These are phyloP conservation scores for Ramularia collo-cygni DNA, from an alignment of 2,329 filamentous ascomycete species.

Conservation along the genomic window DNA sequence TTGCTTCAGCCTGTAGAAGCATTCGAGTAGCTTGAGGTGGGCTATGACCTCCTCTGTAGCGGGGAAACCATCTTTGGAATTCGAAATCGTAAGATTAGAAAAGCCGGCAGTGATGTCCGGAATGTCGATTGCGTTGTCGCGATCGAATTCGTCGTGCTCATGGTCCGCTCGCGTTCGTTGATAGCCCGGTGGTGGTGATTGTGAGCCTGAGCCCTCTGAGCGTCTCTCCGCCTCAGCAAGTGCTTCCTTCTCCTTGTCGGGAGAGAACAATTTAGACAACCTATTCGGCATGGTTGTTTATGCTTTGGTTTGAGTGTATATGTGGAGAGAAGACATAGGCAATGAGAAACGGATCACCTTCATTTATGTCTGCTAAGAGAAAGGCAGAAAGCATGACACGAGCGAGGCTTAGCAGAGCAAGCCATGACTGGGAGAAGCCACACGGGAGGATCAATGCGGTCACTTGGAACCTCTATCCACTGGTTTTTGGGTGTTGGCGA, in stretches of 20 bases:
- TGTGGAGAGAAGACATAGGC: too few relatives aligned
- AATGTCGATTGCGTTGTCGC: conserved; percentile 17
- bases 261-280: conserved; percentile 24
- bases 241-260: conserved; percentile 26
- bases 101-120: conserved; percentile 27
- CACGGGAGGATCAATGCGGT: too few relatives aligned
- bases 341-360: too few relatives aligned
- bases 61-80: conserved; percentile 29
- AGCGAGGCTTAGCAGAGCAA: too few relatives aligned
- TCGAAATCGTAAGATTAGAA: conserved; percentile 27
- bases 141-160: conserved; percentile 18
- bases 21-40: conserved; percentile 66
- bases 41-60: conserved; percentile 56
- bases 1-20: conserved; percentile 61
- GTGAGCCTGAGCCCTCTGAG: conserved; percentile 12
- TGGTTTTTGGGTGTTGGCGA: too few relatives aligned
- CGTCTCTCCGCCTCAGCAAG: conserved; percentile 18
- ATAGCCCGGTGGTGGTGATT: conserved; percentile 19
- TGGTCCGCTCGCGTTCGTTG: conserved; percentile 1
- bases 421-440: too few relatives aligned
- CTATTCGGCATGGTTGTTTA: conserved; percentile 21
- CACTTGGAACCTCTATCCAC: too few relatives aligned
- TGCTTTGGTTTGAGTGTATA: not conserved
- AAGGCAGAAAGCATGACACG: too few relatives aligned
- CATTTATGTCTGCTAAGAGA: too few relatives aligned